Evolutionary conservation across 805 yeast species (phyloP).

Genomic region (Barnettozyma californica): DNA sequence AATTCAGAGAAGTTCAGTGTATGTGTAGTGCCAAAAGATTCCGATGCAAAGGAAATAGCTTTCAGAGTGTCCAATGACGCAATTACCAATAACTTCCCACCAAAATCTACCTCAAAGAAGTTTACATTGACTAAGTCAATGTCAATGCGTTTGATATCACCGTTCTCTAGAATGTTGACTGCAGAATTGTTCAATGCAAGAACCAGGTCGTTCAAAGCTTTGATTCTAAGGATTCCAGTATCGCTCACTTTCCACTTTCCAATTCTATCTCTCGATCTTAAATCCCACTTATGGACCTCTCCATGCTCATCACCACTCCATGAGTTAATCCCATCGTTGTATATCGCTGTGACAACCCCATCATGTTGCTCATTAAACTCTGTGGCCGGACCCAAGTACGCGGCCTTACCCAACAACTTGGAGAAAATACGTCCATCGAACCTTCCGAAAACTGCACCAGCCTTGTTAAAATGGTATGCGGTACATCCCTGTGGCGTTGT

Average conservation of each 20-base stretch:
- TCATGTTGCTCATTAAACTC: constrained; percentile 9
- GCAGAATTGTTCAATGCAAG: constrained; percentile 9
- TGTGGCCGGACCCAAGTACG: constrained; percentile 12
- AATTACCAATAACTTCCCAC: constrained; percentile 14
- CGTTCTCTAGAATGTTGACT: neutral
- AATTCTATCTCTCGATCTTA: constrained; percentile 9
- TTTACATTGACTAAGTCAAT: neutral
- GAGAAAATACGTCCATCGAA: constrained; percentile 15
- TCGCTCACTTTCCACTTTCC: constrained; percentile 5
- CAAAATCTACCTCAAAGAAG: constrained; percentile 23
- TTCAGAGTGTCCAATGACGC: constrained; percentile 6
- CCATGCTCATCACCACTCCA: constrained; percentile 23
- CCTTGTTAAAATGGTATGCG: constrained; percentile 10
- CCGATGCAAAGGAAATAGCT: constrained; percentile 11
- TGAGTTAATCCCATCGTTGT: constrained; percentile 13
- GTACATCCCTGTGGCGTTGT: constrained; percentile 18
- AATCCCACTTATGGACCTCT: constrained; percentile 13
- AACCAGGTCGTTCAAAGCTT: constrained; percentile 9
- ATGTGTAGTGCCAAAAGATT: constrained; percentile 11
- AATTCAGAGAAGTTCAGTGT: neutral
- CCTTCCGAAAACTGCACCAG: constrained; percentile 17
- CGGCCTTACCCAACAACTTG: constrained; percentile 14
- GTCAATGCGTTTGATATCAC: constrained; percentile 1
- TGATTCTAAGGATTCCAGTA: constrained; percentile 6
- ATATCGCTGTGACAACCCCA: constrained; percentile 12